Evolutionary conservation across 2,329 filamentous ascomycete species (phyloP), one percentile per base, ranked within the genome.

Genomic region (Paecilomyces variotii): DNA sequence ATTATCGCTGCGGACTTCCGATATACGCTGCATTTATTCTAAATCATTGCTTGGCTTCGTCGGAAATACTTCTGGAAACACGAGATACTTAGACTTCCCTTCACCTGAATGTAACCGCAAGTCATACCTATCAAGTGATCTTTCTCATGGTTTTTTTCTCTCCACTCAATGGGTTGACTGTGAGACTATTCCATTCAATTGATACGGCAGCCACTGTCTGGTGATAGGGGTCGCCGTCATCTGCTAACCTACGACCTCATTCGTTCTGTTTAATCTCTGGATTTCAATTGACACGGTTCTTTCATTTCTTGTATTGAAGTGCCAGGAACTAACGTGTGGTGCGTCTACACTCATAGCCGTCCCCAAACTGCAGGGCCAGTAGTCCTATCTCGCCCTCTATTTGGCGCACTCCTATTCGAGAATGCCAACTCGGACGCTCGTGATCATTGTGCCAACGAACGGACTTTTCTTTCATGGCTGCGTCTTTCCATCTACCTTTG

Each of bases 401-500:
- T 84, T 24, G 82, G 82, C 24, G 79, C 84, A 0, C 75, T 89
- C 3, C 76, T 89, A 35, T 88, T 89, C 71, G 84, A 87, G 60
- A 89, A 89, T 65, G 77, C 77, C 56, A 79, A 84, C 60, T 87
- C 84, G 26, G 86, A 89, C 69, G 85, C 85, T 4, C 77, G 85
- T 60, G 85, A 87, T 65, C 84, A 87, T 72, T 85, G 83, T 65
- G 85, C 85, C 26, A 87, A 86, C 62, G 85, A 87, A 68, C 79
- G 85, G 64, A 87, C 84, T 0, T 97, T 97, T 70, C 86, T 97
- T 28, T 94, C 93, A 1, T 97, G 94, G 82, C 84, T 97, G 24
- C 87, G 92, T 3, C 83, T 97, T 1, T 87, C 89, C 32, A 84
- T 96, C 66, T 96, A 96, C 77, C 92, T 97, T 83, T 86, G 91